These are phyloP conservation scores for Diaporthe eres DNA, from an alignment of 2,329 filamentous ascomycete species.

Conservation along the genomic window DNA sequence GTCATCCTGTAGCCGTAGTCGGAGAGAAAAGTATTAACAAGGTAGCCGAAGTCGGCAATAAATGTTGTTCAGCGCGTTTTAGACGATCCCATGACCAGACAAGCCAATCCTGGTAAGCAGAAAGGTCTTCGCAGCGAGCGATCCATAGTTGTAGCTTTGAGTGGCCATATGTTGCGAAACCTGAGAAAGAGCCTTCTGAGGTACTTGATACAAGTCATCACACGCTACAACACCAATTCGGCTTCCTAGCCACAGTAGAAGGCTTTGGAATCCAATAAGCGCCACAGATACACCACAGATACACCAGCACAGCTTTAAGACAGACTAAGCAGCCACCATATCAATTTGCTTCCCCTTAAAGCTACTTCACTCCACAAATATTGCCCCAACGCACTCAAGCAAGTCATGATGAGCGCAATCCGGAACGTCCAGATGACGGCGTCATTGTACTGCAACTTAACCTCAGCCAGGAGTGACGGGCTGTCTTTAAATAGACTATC, in stretches of 20 bases:
- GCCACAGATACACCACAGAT: too few relatives aligned
- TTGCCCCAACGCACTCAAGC: too few relatives aligned
- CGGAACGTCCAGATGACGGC: too few relatives aligned
- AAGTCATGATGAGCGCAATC: too few relatives aligned
- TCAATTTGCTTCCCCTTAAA: neutral
- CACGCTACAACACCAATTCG: neutral
- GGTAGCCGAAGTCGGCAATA: neutral
- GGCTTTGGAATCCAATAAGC: neutral
- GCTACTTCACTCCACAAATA: neutral
- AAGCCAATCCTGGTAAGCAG: neutral
- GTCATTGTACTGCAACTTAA: too few relatives aligned
- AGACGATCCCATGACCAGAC: neutral
- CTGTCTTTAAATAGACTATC: too few relatives aligned
- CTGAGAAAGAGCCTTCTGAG: neutral
- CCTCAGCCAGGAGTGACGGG: too few relatives aligned
- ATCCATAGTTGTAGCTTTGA: neutral
- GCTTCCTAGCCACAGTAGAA: neutral
- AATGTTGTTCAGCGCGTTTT: neutral
- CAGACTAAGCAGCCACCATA: neutral
- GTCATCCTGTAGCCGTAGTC: too few relatives aligned
- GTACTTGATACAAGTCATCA: too few relatives aligned
- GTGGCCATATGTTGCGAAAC: neutral
- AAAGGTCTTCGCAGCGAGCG: neutral
- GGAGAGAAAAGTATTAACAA: too few relatives aligned
- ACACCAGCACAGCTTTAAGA: accelerated